Percentiles rank a stretch among this genome's conserved stretches.
Conservation (phyloP, 345 rosid genomes). For the Pugionium dolabratum region DNA sequence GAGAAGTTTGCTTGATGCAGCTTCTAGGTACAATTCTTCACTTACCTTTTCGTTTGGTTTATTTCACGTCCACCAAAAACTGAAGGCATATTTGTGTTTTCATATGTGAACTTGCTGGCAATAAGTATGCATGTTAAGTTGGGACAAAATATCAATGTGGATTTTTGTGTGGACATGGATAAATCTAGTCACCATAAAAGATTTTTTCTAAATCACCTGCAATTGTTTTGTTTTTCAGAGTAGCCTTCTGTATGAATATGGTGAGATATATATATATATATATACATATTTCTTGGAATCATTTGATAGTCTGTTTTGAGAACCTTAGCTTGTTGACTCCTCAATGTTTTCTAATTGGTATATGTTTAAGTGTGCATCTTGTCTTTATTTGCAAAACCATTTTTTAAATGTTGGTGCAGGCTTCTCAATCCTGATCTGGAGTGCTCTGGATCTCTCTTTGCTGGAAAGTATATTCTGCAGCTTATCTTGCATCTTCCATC, state of each 20-base stretch:
- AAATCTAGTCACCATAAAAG: constrained; percentile 14
- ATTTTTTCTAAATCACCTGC: constrained; percentile 12
- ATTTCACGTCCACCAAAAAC: constrained; percentile 22
- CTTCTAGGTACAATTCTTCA: constrained; percentile 63
- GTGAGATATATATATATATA: not conserved
- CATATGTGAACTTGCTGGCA: constrained; percentile 20
- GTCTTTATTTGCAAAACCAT: constrained; percentile 18
- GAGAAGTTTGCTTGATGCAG: constrained; percentile 90
- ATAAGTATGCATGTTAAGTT: constrained; percentile 13
- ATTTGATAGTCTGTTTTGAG: constrained; percentile 18
- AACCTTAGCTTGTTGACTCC: constrained; percentile 27
- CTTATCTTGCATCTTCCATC: constrained; percentile 88
- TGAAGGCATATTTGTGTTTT: constrained; percentile 20
- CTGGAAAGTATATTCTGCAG: constrained; percentile 84
- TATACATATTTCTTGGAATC: constrained; percentile 8
- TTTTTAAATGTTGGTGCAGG: constrained; percentile 49
- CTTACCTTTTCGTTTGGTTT: constrained; percentile 19
- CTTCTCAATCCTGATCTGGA: constrained; percentile 86
- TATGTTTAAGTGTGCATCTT: constrained; percentile 1
- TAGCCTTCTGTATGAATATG: constrained; percentile 1
- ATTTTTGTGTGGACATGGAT: constrained; percentile 1
- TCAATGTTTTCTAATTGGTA: constrained; percentile 15
- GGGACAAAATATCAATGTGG: not conserved
- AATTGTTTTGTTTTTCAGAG: constrained; percentile 1
- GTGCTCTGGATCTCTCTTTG: constrained; percentile 93